Evolutionary conservation across 1,284 basidiomycete genomes (phyloP).

Genomic region (Rhodotorula sp.): DNA sequence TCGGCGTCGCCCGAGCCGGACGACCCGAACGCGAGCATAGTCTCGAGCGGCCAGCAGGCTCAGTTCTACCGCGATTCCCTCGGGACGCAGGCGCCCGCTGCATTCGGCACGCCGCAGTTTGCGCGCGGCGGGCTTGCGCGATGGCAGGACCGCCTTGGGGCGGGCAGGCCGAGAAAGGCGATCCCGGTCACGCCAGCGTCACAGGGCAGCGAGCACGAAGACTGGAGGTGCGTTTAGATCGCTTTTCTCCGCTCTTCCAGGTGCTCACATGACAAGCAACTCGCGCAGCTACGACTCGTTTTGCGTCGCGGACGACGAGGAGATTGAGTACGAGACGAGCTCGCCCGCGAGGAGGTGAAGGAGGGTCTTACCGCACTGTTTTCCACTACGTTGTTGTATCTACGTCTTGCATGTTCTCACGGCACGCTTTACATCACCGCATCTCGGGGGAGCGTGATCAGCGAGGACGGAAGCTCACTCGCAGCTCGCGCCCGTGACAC

Average conservation of each 20-base stretch:
- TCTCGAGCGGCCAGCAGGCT: constrained; percentile 38
- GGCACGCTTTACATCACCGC: neutral
- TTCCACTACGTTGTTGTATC: neutral
- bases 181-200: constrained; percentile 12
- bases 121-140: neutral
- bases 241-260: no score
- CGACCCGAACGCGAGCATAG: constrained; percentile 24
- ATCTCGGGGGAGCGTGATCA: neutral
- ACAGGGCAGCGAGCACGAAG: constrained; percentile 5
- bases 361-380: neutral
- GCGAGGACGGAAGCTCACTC: neutral
- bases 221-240: constrained; percentile 16
- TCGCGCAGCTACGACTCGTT: constrained; percentile 21
- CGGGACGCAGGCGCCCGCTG: constrained; percentile 47
- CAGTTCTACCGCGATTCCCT: constrained; percentile 50
- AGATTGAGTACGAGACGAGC: constrained; percentile 10
- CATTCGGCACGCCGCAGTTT: constrained; percentile 16
- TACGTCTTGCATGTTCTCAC: neutral
- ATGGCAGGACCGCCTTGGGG: constrained; percentile 1
- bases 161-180: neutral
- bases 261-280: no score
- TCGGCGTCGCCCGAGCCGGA: constrained; percentile 26
- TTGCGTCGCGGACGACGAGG: constrained; percentile 15
- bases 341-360: constrained; percentile 1
- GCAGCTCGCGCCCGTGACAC: no score